Base-by-base conservation (phyloP, 306 rosid genomes). In the Spatholobus suberectus region DNA sequence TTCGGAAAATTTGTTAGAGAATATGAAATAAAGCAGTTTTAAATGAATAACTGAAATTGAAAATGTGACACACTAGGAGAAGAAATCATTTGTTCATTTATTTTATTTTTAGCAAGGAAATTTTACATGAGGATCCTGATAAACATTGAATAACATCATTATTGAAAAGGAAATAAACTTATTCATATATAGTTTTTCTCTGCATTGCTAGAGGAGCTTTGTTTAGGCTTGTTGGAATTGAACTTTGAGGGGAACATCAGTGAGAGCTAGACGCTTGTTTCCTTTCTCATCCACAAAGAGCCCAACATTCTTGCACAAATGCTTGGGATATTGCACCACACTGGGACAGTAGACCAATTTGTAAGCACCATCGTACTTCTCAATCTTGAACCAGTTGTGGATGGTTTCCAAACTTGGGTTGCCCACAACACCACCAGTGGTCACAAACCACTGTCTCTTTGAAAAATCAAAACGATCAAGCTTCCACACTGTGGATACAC, bases 301-400 rank as follows among this genome's bases (percentile, higher is more conserved):
- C 1, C 85, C 85, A 67, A 82, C 20, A 20, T 66, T 8, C 63
- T 29, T 82, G 12, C 85, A 82, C 51, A 75, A 0, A 76, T 75
- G 72, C 44, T 61, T 76, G 13, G 5, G 59, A 76, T 18, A 59
- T 15, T 76, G n/a, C 90, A 88, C 57, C 8, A 91, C 91, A 0
- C 47, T 79, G 8, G 97, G 95, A 62, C 95, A 93, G 14, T 79
- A 90, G 3, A 70, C 79, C 10, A 93, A 34, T 73, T 90, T 89
- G 67, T 90, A 93, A 58, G 38, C 76, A 0, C 27, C 75, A 10
- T 79, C 82, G 1, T 34, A 67, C 47, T 81, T 87, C 84, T 89
- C 91, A 34, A 93, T 91, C 70, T 80, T 88, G 79, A 88, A 86
- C 89, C 92, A 90, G n/a, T 87, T 88, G 49, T 81, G 35, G 0